These are phyloP conservation scores for Canavalia gladiata DNA, from an alignment of 306 rosid genomes.

Conservation along the genomic window DNA sequence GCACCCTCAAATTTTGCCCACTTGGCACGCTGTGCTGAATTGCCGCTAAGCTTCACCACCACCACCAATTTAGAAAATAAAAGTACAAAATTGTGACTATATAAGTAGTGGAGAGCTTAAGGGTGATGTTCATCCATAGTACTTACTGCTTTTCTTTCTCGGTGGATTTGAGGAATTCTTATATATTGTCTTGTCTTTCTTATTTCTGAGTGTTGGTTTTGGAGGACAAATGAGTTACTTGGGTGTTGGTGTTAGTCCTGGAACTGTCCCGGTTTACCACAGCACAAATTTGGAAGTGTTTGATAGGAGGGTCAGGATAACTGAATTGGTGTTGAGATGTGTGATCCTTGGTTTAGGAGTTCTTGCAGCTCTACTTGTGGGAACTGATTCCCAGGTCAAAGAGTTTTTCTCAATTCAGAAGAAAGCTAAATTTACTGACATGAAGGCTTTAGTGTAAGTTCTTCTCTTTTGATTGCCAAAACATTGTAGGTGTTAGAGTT, in stretches of 20 bases:
- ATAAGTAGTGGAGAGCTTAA: slow-evolving; percentile 38
- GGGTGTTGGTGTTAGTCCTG: slow-evolving; percentile 89
- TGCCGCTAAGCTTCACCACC: slow-evolving; percentile 43
- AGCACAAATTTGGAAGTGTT: slow-evolving; percentile 57
- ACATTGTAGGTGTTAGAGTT: not conserved
- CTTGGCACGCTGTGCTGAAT: slow-evolving; percentile 53
- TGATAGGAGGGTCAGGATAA: slow-evolving; percentile 68
- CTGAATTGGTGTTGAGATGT: slow-evolving; percentile 78
- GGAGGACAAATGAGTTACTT: slow-evolving; percentile 67
- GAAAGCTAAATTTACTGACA: slow-evolving; percentile 78
- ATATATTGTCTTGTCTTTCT: not conserved
- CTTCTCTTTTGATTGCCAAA: slow-evolving; percentile 18
- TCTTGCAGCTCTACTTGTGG: slow-evolving; percentile 80
- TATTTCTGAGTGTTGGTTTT: slow-evolving; percentile 32
- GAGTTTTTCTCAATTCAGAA: slow-evolving; percentile 73
- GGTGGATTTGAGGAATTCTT: not conserved
- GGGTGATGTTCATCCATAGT: slow-evolving; percentile 16
- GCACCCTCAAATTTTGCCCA: slow-evolving; percentile 59
- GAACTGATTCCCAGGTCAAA: slow-evolving; percentile 79
- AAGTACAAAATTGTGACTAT: slow-evolving; percentile 30
- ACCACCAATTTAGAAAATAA: slow-evolving; percentile 42
- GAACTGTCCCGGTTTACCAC: slow-evolving; percentile 74
- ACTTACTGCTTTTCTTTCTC: not conserved
- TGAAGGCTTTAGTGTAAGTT: slow-evolving; percentile 87
- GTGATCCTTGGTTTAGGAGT: slow-evolving; percentile 70